Evolutionary conservation across 1,284 basidiomycete genomes (phyloP), one percentile per base, ranked within the genome.

Genomic region (Trichosporon inkin): DNA sequence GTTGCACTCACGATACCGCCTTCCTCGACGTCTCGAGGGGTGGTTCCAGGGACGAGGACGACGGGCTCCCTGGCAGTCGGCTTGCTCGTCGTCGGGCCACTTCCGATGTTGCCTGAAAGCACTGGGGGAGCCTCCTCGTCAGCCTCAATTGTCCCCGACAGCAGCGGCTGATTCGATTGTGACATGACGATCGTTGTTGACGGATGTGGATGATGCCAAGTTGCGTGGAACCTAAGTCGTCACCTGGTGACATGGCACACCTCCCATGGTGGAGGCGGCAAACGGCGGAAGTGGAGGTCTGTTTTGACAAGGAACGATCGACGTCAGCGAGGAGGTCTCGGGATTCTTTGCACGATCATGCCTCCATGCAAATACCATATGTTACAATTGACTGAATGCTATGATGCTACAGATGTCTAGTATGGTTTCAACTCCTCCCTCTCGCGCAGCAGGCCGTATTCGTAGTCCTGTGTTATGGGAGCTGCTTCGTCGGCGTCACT

Each of bases 101-200:
- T 53, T 4, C 76, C 77, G 38, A 79, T 79, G 59, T 72, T 74
- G 14, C 77, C 77, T 17, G 62, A 57, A 4, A 72, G 73, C 24
- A 71, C 60, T 5, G 55, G 38, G 4, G 57, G 66, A 1, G 53
- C 53, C 28, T 78, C 74, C 16, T 76, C 75, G 66, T 79, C 78
- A 13, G 78, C 72, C 62, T 79, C 78, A 24, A 79, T 79, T n/a
- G 72, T 76, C n/a, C 74, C 74, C 10, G 75, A 73, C 10, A 79
- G 68, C 16, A 78, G 62, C 11, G 78, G 73, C 44, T 49, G 44
- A 16, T 22, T 49, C 44, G 44, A 49, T 8, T 49, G 44, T 7
- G 73, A 70, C 10, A 64, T 69, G 28, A 69, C 63, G 8, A 72
- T 58, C 70, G 72, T 74, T 28, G 56, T 37, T 49, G 44, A 19